phyloP scores from a whole-genome alignment of 2,329 filamentous ascomycete genomes.

The Albifimbria verrucaria region DNA sequence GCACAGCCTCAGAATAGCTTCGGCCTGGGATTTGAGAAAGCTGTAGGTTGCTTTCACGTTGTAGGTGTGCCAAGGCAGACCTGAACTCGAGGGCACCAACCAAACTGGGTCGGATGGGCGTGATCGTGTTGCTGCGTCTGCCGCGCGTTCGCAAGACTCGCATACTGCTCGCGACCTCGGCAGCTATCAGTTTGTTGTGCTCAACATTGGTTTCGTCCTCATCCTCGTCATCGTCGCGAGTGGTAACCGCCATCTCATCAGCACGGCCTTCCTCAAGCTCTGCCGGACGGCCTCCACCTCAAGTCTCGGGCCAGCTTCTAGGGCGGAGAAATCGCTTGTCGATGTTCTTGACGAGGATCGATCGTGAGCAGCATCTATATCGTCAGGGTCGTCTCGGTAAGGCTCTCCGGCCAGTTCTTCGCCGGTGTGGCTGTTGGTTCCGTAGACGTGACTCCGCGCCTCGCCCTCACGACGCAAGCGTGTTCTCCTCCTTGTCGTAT shows the following conservation, averaged over 20 bases:
- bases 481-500: conserved; percentile 59
- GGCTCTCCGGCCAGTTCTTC: conserved; percentile 54
- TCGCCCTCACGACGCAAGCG: conserved; percentile 64
- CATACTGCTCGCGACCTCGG: conserved; percentile 92
- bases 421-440: conserved; percentile 42
- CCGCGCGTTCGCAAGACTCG: conserved; percentile 69
- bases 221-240: conserved; percentile 34
- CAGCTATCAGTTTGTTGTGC: conserved; percentile 64
- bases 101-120: conserved; percentile 85
- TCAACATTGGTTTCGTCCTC: conserved; percentile 49
- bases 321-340: conserved; percentile 34
- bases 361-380: conserved; percentile 15
- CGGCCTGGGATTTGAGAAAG: conserved; percentile 66
- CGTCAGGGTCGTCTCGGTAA: conserved; percentile 60
- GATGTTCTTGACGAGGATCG: conserved; percentile 12
- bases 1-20: conserved; percentile 41
- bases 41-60: conserved; percentile 74
- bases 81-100: conserved; percentile 93
- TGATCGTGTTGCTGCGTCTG: conserved; percentile 69
- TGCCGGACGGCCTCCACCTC: conserved; percentile 36
- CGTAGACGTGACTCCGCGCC: conserved; percentile 71
- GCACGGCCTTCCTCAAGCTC: neutral
- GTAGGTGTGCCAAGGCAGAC: conserved; percentile 81
- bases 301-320: conserved; percentile 45
- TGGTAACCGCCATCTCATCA: conserved; percentile 7